These are phyloP conservation scores for Calamus simplicifolius DNA, from an alignment of 176 grass and related monocot genomes.

Conservation along the genomic window DNA sequence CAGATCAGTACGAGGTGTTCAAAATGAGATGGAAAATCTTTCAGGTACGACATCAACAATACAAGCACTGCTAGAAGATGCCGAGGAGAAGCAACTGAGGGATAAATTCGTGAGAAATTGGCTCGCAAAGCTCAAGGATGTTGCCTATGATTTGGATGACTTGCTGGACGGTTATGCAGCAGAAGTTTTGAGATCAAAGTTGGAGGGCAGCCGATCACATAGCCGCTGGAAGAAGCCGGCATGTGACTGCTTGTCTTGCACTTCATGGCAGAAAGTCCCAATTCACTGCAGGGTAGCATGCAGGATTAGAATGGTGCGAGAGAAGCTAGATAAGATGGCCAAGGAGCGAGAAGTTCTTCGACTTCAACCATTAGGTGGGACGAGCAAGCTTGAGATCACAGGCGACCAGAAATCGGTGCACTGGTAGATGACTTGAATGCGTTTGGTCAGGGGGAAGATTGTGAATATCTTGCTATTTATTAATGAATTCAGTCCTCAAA, in stretches of 20 bases:
- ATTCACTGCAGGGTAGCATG: conserved; percentile 32
- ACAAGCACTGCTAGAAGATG: conserved; percentile 65
- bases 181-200: conserved; percentile 29
- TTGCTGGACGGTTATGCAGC: conserved; percentile 47
- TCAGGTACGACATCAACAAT: conserved; percentile 36
- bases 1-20: conserved; percentile 23
- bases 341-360: conserved; percentile 45
- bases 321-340: conserved; percentile 44
- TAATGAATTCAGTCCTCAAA: conserved; percentile 2
- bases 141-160: conserved; percentile 61
- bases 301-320: conserved; percentile 33
- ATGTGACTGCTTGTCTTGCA: conserved; percentile 23
- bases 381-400: conserved; percentile 26
- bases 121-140: conserved; percentile 59
- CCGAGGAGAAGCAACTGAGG: conserved; percentile 50
- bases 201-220: conserved; percentile 17
- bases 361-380: conserved; percentile 20
- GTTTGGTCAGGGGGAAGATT: conserved; percentile 61
- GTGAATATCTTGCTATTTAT: conserved; percentile 33
- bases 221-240: conserved; percentile 37
- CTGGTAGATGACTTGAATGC: conserved; percentile 45
- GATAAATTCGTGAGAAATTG: conserved; percentile 41
- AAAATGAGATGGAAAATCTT: conserved; percentile 43
- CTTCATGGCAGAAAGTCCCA: conserved; percentile 31
- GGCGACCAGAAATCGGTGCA: conserved; percentile 48